Percentiles rank a stretch among this genome's conserved stretches.
Conservation (phyloP, 495 filamentous ascomycete genomes). For the Penicillium arizonense region DNA sequence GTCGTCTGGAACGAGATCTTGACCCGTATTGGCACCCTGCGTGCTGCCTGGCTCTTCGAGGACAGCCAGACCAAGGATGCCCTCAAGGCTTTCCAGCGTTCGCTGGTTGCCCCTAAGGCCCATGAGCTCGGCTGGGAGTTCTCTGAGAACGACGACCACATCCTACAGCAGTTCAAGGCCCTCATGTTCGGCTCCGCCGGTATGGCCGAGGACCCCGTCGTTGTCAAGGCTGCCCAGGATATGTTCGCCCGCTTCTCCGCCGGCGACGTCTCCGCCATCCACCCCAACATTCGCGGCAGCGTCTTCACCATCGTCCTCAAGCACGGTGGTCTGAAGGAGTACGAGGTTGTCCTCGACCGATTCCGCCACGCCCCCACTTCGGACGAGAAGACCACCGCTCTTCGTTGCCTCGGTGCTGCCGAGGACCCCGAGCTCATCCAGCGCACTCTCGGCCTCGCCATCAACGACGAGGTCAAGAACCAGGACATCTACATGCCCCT, state of each 20-base stretch:
- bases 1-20: conserved; percentile 95
- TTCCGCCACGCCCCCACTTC: conserved; percentile 83
- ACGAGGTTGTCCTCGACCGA: conserved; percentile 73
- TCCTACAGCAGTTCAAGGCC: conserved; percentile 80
- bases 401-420: conserved; percentile 80
- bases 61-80: conserved; percentile 68
- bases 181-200: conserved; percentile 63
- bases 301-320: conserved; percentile 63
- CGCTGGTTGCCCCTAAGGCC: conserved; percentile 71
- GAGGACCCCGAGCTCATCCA: conserved; percentile 76
- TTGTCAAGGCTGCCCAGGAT: conserved; percentile 57
- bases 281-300: conserved; percentile 63
- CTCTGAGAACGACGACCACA: conserved; percentile 76
- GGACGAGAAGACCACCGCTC: conserved; percentile 94
- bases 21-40: conserved; percentile 68
- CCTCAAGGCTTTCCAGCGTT: conserved; percentile 76
- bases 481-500: conserved; percentile 95
- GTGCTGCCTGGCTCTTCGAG: conserved; percentile 87
- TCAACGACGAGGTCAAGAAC: conserved; percentile 83
- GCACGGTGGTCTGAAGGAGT: conserved; percentile 61
- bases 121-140: conserved; percentile 89
- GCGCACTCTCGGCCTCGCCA: conserved; percentile 71
- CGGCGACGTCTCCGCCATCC: conserved; percentile 59
- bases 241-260: conserved; percentile 63
- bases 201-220: conserved; percentile 55